Base-by-base conservation (phyloP, 352 stramenopile species). In the Aphanomyces cochlioides region DNA sequence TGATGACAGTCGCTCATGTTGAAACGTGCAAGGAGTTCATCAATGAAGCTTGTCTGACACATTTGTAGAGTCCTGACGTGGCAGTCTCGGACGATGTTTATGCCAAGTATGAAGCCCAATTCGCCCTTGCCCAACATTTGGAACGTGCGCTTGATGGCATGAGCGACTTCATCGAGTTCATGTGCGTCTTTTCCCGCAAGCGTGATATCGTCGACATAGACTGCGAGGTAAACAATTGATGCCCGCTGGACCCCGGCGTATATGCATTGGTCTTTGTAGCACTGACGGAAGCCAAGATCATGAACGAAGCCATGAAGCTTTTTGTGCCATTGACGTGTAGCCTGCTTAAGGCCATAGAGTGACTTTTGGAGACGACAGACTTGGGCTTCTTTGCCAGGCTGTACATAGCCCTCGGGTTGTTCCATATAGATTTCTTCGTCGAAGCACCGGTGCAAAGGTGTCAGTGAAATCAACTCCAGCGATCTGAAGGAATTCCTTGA, bases 301-400 rank as follows among this genome's bases (percentile, higher is more conserved):
- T 15, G 43, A 8, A 48, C 8, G 43, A 8, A 48, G 8, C 8
- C 15, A 48, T 15, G 8, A 48, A 48, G 43, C 43, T 15, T 58
- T n/a, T 58, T 15, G 21, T 58, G 36, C 50, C 50, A 58, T 21
- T 36, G 50, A 21, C 50, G 50, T n/a, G 50, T 15, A 5, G 50
- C 50, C 50, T 58, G 50, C 50, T 63, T 63, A 19, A 13, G 12
- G 47, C n/a, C 56, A 63, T 63, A 63, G 2, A 63, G 34, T 17
- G n/a, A n/a, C n/a, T 13, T n/a, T 12, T 3, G 36, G 3, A 38
- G 56, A 45, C 15, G 34, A 15, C 56, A 38, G 47, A 45, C 34
- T 15, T 15, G 50, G 50, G 50, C 7, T 58, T 15, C 50, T 58
- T 58, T 21, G 50, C 21, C n/a, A n/a, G n/a, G n/a, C n/a, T 58